phyloP scores from a whole-genome alignment of 768 basidiomycete species.

The Tricholoma terreum region DNA sequence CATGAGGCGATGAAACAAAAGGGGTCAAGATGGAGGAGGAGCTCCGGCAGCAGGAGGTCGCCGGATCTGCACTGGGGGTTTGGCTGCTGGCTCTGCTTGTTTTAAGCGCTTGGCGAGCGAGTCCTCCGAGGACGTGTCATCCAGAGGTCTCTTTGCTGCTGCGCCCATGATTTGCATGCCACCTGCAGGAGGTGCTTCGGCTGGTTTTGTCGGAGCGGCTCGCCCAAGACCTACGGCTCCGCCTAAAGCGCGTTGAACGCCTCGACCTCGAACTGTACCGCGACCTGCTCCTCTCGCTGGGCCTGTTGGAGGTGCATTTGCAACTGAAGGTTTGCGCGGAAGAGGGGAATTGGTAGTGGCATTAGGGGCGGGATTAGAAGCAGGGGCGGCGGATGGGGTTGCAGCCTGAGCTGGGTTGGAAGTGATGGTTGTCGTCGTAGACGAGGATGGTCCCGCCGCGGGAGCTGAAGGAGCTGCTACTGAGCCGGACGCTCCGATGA shows the following conservation, averaged over 20 bases:
- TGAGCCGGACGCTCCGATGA: slow-evolving; percentile 33
- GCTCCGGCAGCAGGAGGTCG: slow-evolving; percentile 16
- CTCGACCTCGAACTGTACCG: slow-evolving; percentile 29
- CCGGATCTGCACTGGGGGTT: slow-evolving; percentile 18
- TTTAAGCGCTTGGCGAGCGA: slow-evolving; percentile 67
- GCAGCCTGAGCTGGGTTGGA: slow-evolving; percentile 26
- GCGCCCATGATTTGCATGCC: slow-evolving; percentile 64
- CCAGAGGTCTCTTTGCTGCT: slow-evolving; percentile 60
- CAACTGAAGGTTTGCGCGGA: slow-evolving; percentile 16
- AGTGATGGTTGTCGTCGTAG: slow-evolving; percentile 21
- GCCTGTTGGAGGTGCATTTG: slow-evolving; percentile 19
- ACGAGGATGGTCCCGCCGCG: slow-evolving; percentile 23
- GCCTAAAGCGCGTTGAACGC: slow-evolving; percentile 20
- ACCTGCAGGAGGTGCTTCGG: slow-evolving; percentile 30
- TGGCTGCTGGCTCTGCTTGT: slow-evolving; percentile 38
- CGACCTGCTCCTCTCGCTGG: slow-evolving; percentile 30
- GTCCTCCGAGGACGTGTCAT: slow-evolving; percentile 46
- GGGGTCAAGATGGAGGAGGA: slow-evolving; percentile 41
- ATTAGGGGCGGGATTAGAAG: slow-evolving; percentile 4
- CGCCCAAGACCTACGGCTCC: slow-evolving; percentile 15
- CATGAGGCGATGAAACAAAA: neutral
- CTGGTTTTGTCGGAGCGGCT: slow-evolving; percentile 20
- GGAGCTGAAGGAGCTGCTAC: slow-evolving; percentile 35
- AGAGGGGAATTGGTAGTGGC: slow-evolving; percentile 5
- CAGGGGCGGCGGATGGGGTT: slow-evolving; percentile 12